phyloP scores from a whole-genome alignment of 345 rosid species.

The Pistacia vera region DNA sequence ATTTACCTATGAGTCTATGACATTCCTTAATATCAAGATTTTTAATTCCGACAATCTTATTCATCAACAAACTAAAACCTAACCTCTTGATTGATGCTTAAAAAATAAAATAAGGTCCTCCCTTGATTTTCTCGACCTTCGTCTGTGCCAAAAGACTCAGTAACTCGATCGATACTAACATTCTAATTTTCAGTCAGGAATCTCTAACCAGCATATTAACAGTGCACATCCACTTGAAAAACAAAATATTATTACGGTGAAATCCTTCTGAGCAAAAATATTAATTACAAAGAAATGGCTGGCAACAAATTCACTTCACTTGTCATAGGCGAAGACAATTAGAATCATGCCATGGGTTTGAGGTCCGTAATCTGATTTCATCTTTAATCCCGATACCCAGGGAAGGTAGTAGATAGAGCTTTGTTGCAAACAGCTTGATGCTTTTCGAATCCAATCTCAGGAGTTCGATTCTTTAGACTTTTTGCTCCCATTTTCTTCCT shows the following conservation, averaged over 20 bases:
- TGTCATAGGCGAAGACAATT: neutral
- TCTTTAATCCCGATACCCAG: neutral
- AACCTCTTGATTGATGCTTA: no score
- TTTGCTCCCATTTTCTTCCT: constrained; percentile 43
- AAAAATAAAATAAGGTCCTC: no score
- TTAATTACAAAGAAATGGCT: neutral
- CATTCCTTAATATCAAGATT: no score
- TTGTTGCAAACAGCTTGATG: neutral
- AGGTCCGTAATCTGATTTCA: neutral
- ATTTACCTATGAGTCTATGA: no score
- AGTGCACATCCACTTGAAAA: neutral
- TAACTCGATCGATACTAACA: neutral
- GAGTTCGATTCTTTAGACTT: constrained; percentile 18
- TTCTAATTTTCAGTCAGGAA: neutral
- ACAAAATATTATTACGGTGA: neutral
- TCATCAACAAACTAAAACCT: no score
- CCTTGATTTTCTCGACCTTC: no score
- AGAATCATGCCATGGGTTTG: constrained; percentile 13
- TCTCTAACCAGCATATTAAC: neutral
- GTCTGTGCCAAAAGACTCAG: no score
- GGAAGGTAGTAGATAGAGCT: constrained; percentile 11
- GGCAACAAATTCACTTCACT: constrained; percentile 17
- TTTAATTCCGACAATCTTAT: no score
- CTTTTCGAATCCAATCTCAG: neutral
- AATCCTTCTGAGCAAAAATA: constrained; percentile 11